Conservation (phyloP, 306 rosid species). For the Pterocarpus santalinus region DNA sequence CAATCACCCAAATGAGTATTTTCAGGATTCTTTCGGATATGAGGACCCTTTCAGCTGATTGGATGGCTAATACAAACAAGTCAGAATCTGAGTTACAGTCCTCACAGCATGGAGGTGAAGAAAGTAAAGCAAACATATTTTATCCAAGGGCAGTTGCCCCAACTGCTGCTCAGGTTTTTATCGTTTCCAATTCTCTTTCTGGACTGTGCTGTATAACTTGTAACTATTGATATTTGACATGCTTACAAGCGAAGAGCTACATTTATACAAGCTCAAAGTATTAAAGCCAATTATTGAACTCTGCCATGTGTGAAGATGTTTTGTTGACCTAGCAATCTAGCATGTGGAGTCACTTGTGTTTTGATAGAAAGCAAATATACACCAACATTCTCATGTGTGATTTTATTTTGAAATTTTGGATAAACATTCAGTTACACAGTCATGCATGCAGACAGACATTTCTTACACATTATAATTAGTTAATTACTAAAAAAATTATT, state of each 20-base stretch:
- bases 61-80: constrained; percentile 97
- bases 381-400: constrained; percentile 6
- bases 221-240: constrained; percentile 27
- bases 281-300: constrained; percentile 30
- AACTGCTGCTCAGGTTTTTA: constrained; percentile 90
- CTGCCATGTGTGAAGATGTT: constrained; percentile 22
- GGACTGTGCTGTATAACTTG: constrained; percentile 23
- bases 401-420: constrained; percentile 17
- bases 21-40: constrained; percentile 99
- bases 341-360: constrained; percentile 3
- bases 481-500: neutral
- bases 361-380: constrained; percentile 28
- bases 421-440: constrained; percentile 16
- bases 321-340: constrained; percentile 28
- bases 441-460: constrained; percentile 8
- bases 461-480: neutral
- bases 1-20: constrained; percentile 47
- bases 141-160: constrained; percentile 98
- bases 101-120: constrained; percentile 92
- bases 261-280: constrained; percentile 26
- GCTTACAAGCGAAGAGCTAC: constrained; percentile 5
- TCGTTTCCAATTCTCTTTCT: constrained; percentile 32
- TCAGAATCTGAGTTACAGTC: constrained; percentile 86
- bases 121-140: constrained; percentile 81
- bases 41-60: constrained; percentile 99